Evolutionary conservation across 2,329 filamentous ascomycete genomes (phyloP).

Genomic region (Verticillium longisporum): DNA sequence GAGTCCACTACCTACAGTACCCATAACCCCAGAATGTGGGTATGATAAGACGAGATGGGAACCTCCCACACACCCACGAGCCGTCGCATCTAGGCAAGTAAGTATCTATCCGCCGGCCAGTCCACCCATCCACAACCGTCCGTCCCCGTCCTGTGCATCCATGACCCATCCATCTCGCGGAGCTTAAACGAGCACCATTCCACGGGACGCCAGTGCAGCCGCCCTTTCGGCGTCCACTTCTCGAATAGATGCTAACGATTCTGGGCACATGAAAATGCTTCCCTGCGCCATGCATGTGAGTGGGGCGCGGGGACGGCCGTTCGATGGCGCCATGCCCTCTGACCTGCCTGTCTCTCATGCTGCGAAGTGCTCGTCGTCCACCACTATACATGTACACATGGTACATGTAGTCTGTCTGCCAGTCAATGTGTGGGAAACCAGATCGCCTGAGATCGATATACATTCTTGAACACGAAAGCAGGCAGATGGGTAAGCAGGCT

Average conservation of each 20-base stretch:
- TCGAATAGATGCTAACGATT: neutral
- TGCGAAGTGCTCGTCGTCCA: no score
- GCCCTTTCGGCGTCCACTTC: neutral
- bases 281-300: neutral
- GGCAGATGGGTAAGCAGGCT: no score
- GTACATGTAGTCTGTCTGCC: no score
- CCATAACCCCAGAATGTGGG: neutral
- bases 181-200: neutral
- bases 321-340: neutral
- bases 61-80: neutral
- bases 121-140: neutral
- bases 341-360: neutral
- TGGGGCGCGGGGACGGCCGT: neutral
- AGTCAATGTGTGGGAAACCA: no score
- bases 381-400: no score
- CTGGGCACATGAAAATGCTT: neutral
- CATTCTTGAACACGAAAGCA: no score
- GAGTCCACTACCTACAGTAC: no score
- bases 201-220: neutral
- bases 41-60: neutral
- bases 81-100: no score
- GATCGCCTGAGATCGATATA: no score
- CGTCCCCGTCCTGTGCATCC: neutral
- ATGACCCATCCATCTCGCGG: neutral
- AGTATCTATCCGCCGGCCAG: neutral